These are phyloP conservation scores for Fraxinus dipetala DNA, from an alignment of 305 asterid species.

Conservation along the genomic window DNA sequence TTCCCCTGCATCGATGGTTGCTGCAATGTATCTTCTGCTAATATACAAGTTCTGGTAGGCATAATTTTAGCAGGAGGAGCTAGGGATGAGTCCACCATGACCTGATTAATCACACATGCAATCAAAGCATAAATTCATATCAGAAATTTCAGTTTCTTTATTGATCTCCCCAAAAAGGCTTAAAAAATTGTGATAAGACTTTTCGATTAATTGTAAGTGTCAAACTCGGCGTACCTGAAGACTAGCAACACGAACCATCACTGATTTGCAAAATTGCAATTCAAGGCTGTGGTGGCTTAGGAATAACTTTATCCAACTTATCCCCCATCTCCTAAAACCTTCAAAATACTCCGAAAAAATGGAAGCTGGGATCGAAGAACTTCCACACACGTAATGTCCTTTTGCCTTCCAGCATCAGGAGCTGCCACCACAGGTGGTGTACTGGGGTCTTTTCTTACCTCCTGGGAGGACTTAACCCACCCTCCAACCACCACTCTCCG, in stretches of 20 bases:
- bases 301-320: constrained; percentile 41
- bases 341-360: constrained; percentile 53
- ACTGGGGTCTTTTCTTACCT: constrained; percentile 47
- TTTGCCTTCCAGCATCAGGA: constrained; percentile 31
- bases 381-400: constrained; percentile 62
- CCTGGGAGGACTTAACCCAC: constrained; percentile 89
- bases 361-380: constrained; percentile 61
- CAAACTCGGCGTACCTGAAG: constrained; percentile 48
- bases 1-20: constrained; percentile 53
- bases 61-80: constrained; percentile 59
- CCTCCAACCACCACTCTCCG: constrained; percentile 72
- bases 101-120: constrained; percentile 33
- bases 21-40: constrained; percentile 67
- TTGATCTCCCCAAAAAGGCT: not conserved
- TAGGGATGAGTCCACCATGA: constrained; percentile 61
- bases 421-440: constrained; percentile 9
- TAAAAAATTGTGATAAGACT: not conserved
- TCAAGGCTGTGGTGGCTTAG: constrained; percentile 53
- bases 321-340: constrained; percentile 64
- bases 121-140: not conserved
- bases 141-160: not conserved
- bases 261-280: constrained; percentile 52
- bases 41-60: constrained; percentile 72
- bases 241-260: constrained; percentile 72
- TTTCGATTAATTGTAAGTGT: not conserved